Evolutionary conservation across 169 alveolate genomes (phyloP), one percentile per base, ranked within the genome.

Genomic region (Babesia divergens): DNA sequence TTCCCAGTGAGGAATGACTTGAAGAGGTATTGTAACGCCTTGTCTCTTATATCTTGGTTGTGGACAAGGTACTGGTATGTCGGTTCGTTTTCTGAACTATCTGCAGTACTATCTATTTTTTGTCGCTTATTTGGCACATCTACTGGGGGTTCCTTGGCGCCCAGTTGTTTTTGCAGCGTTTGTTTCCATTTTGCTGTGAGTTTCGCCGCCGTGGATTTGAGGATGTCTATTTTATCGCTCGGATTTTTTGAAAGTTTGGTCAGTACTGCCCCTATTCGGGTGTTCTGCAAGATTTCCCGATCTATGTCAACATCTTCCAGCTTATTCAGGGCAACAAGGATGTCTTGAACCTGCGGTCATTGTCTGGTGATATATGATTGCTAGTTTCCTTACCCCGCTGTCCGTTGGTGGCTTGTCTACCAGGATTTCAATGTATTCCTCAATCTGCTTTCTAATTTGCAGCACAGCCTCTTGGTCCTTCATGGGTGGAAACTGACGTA

Each of bases 251-350:
- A 71, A 35, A 91, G 82, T 35, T 84, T 84, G 18, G 93, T 89
- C 64, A 91, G 86, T 14, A 85, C 67, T n/a, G 76, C 84, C 16
- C 95, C 95, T 32, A 91, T 91, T 22, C 86, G 83, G 2, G 95
- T 91, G 35, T 37, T 65, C 75, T 85, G 89, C n/a, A 91, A 70
- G 52, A 89, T 49, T 52, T 83, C 84, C 50, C 91, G 74, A 62
- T 91, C 88, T 38, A 91, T 67, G 38, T 74, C 65, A 7, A 91
- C 52, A 14, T 43, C 59, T 9, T 86, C 90, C 69, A 91, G 77
- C 37, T 42, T 67, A 42, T 49, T 62, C 43, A 91, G 77, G 46
- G 35, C 38, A 13, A 35, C 60, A 18, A 53, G 51, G 46, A 88
- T 58, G 38, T 51, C 84, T 24, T 51, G 34, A 6, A 56, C 56